These are phyloP conservation scores for Dissophora globulifera DNA, from an alignment of 192 early-diverging fungal genomes.

Conservation along the genomic window DNA sequence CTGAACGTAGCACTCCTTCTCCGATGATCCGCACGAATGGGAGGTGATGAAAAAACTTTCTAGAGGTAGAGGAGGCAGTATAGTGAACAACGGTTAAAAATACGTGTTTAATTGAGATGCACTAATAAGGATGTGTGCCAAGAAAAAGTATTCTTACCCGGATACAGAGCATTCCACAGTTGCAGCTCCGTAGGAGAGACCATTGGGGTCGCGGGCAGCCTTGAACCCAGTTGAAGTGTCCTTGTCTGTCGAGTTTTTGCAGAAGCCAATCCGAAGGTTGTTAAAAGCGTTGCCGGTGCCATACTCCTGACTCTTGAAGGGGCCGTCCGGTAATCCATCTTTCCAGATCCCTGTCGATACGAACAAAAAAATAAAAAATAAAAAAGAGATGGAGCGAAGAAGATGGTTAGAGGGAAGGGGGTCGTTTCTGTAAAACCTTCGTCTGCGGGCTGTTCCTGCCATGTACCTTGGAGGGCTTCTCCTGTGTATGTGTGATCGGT, in stretches of 20 bases:
- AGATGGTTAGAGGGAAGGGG: too few species aligned
- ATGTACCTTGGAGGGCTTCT: slow-evolving; percentile 50
- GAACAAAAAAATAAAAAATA: too few species aligned
- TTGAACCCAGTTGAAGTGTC: slow-evolving; percentile 29
- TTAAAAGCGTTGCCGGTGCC: slow-evolving; percentile 55
- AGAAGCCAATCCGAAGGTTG: slow-evolving; percentile 49
- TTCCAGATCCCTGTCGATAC: slow-evolving; percentile 57
- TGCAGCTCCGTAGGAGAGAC: slow-evolving; percentile 37
- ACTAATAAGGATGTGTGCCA: background rate
- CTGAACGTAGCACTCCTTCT: slow-evolving; percentile 15
- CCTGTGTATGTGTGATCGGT: slow-evolving; percentile 53
- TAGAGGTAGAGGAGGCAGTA: slow-evolving; percentile 4
- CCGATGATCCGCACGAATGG: slow-evolving; percentile 36
- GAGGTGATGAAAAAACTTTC: slow-evolving; percentile 49
- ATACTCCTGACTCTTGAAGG: slow-evolving; percentile 53
- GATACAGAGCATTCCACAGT: slow-evolving; percentile 55
- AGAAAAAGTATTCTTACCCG: slow-evolving; percentile 18
- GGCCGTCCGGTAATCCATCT: slow-evolving; percentile 48
- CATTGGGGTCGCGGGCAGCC: slow-evolving; percentile 31
- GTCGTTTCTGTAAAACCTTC: too few species aligned
- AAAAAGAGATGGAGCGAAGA: too few species aligned
- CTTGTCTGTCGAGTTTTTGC: slow-evolving; percentile 46
- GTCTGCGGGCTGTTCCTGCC: too few species aligned
- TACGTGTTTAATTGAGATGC: background rate
- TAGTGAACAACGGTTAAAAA: too few species aligned